phyloP scores from a whole-genome alignment of 495 filamentous ascomycete species.

The Penicillium paradoxum region DNA sequence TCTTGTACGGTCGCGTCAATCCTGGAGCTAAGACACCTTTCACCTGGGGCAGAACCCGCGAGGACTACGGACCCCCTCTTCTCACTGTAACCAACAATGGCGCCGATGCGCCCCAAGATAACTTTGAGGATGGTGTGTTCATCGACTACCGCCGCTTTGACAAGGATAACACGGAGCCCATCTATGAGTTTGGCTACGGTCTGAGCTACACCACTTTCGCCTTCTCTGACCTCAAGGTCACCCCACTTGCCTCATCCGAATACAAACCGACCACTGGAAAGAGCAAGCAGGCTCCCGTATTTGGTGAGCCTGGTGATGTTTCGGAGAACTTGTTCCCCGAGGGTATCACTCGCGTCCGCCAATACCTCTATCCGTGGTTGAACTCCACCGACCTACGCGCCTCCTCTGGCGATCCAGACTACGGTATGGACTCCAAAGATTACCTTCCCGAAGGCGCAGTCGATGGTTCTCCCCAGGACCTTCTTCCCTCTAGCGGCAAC shows the following conservation, averaged over 20 bases:
- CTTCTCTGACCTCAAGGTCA: slow-evolving; percentile 69
- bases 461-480: slow-evolving; percentile 62
- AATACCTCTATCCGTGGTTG: slow-evolving; percentile 88
- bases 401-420: slow-evolving; percentile 62
- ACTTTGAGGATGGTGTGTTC: slow-evolving; percentile 83
- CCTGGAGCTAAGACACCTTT: slow-evolving; percentile 83
- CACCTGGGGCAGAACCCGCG: slow-evolving; percentile 71
- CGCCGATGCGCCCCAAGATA: slow-evolving; percentile 63
- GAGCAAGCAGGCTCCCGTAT: slow-evolving; percentile 60
- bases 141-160: slow-evolving; percentile 95
- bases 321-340: slow-evolving; percentile 73
- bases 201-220: slow-evolving; percentile 83
- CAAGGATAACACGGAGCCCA: slow-evolving; percentile 63
- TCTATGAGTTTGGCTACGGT: slow-evolving; percentile 90
- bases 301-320: slow-evolving; percentile 62
- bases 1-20: slow-evolving; percentile 86
- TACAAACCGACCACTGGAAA: slow-evolving; percentile 66
- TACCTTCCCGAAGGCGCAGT: slow-evolving; percentile 65
- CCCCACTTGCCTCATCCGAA: slow-evolving; percentile 44
- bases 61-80: slow-evolving; percentile 71
- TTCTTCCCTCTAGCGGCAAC: slow-evolving; percentile 57
- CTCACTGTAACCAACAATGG: slow-evolving; percentile 73
- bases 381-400: slow-evolving; percentile 64
- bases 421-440: slow-evolving; percentile 55
- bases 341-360: slow-evolving; percentile 48